Conservation (phyloP, 1,284 basidiomycete species). For the Rhodofomes roseus region DNA sequence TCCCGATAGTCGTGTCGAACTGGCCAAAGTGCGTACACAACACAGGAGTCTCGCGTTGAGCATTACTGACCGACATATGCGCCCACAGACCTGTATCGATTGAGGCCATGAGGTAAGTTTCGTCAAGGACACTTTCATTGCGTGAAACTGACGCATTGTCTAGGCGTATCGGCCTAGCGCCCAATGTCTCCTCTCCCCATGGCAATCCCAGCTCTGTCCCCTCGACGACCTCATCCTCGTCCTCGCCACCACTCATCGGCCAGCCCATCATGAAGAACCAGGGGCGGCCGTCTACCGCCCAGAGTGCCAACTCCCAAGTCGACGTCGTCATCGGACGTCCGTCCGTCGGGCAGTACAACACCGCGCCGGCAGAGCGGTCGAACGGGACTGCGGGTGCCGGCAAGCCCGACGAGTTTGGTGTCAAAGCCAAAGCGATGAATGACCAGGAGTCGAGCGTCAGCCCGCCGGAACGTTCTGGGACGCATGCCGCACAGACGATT, state of each 20-base stretch:
- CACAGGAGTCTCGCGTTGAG: no score
- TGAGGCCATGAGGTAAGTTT: slow-evolving; percentile 57
- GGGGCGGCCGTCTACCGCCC: neutral
- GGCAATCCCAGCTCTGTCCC: neutral
- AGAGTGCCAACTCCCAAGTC: slow-evolving; percentile 9
- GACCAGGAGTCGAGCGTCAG: slow-evolving; percentile 10
- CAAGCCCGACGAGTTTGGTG: slow-evolving; percentile 31
- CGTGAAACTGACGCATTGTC: slow-evolving; percentile 3
- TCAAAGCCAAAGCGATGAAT: neutral
- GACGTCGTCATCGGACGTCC: slow-evolving; percentile 7
- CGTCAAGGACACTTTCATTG: neutral
- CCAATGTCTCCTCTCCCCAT: slow-evolving; percentile 46
- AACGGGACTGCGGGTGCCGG: slow-evolving; percentile 10
- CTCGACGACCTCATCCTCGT: neutral
- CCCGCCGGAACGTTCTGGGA: slow-evolving; percentile 5
- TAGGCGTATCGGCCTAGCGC: slow-evolving; percentile 69
- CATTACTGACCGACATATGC: slow-evolving; percentile 7
- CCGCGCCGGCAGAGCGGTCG: slow-evolving; percentile 24
- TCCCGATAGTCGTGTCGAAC: slow-evolving; percentile 77
- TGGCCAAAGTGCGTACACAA: slow-evolving; percentile 58
- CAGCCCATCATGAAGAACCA: slow-evolving; percentile 6
- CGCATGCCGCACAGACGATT: slow-evolving; percentile 21
- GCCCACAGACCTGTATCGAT: slow-evolving; percentile 51
- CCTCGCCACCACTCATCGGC: slow-evolving; percentile 1
- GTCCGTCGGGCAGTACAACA: slow-evolving; percentile 26